Percentiles rank a stretch among this genome's conserved stretches.
phyloP scores from a whole-genome alignment of 2,329 filamentous ascomycete species.

The Calonectria montana region DNA sequence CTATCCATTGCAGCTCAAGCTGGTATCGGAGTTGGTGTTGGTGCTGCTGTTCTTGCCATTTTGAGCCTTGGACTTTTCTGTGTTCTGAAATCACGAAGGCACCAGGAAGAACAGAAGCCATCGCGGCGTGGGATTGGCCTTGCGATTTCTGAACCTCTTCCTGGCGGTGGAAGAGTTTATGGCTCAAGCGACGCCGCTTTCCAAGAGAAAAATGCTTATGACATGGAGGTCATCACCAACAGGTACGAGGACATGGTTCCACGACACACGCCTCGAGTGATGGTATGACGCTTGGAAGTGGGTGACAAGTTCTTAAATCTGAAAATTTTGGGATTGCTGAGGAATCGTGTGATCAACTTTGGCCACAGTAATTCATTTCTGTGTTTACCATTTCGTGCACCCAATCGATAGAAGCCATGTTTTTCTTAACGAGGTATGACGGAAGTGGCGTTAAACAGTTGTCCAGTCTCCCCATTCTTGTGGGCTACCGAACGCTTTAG shows the following conservation, averaged over 20 bases:
- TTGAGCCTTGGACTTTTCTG: constrained; percentile 53
- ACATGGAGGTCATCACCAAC: constrained; percentile 63
- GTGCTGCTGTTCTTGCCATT: constrained; percentile 54
- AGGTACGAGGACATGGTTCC: constrained; percentile 70
- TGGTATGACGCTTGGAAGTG: constrained; percentile 46
- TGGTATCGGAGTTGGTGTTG: constrained; percentile 62
- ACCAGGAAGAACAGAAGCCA: constrained; percentile 44
- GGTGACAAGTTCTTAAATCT: neutral
- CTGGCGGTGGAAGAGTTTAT: constrained; percentile 55
- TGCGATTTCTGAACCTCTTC: constrained; percentile 64
- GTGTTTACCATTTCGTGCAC: constrained; percentile 9
- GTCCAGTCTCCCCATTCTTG: neutral
- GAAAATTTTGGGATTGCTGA: constrained; percentile 16
- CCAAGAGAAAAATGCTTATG: constrained; percentile 52
- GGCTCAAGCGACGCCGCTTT: constrained; percentile 49
- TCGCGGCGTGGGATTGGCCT: constrained; percentile 44
- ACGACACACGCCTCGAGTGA: constrained; percentile 59
- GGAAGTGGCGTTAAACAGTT: neutral
- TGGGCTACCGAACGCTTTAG: neutral
- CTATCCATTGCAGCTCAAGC: constrained; percentile 54
- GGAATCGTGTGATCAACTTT: constrained; percentile 16
- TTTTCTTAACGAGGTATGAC: neutral
- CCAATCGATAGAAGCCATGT: constrained; percentile 7
- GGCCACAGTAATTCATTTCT: constrained; percentile 9
- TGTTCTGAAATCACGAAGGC: constrained; percentile 41